phyloP scores from a whole-genome alignment of 768 basidiomycete species.

The Rubroboletus pulcherrimus region DNA sequence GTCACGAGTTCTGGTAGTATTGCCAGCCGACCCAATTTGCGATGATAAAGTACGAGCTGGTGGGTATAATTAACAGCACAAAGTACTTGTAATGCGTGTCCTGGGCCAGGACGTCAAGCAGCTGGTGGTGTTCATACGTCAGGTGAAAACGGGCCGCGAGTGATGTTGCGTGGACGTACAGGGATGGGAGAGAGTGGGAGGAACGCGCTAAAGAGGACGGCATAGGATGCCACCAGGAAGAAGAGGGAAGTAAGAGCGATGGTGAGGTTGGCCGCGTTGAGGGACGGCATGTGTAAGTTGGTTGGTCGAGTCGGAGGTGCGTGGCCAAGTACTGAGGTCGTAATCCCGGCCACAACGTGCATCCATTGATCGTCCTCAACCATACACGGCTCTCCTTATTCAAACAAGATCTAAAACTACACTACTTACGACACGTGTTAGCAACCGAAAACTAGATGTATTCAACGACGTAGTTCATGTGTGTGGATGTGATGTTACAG shows the following conservation, averaged over 20 bases:
- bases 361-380: constrained; percentile 1
- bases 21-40: constrained; percentile 99
- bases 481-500: constrained; percentile 27
- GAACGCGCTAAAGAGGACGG: constrained; percentile 63
- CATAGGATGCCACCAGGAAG: constrained; percentile 57
- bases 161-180: constrained; percentile 37
- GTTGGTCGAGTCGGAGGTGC: constrained; percentile 10
- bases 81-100: constrained; percentile 95
- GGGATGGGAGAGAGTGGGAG: constrained; percentile 47
- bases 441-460: constrained; percentile 13
- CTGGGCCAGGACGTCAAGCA: constrained; percentile 56
- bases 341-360: constrained; percentile 29
- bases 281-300: constrained; percentile 23
- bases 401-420: constrained; percentile 29
- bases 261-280: constrained; percentile 45
- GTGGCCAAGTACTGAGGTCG: constrained; percentile 18
- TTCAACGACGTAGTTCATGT: constrained; percentile 13
- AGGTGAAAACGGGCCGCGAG: not conserved
- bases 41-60: constrained; percentile 84
- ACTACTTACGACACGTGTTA: constrained; percentile 19
- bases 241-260: constrained; percentile 47
- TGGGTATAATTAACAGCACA: constrained; percentile 71
- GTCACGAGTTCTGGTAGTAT: constrained; percentile 86
- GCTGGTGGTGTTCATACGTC: constrained; percentile 38
- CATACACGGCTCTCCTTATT: constrained; percentile 13